Evolutionary conservation across 495 filamentous ascomycete species (phyloP).

Genomic region (Peziza echinospora): DNA sequence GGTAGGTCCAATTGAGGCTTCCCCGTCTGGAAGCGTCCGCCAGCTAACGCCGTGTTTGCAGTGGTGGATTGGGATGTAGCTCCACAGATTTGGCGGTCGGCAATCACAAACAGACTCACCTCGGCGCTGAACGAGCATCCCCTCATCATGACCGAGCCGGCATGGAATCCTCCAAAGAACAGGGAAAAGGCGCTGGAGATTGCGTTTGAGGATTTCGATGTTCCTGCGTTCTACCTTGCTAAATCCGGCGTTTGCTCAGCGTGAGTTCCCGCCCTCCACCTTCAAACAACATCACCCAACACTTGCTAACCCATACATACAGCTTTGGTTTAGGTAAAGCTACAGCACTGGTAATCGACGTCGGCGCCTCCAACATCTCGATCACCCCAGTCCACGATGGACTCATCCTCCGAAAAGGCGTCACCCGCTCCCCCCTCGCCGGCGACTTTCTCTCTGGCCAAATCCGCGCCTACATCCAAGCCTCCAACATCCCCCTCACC

Average conservation of each 20-base stretch:
- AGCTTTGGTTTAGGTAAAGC: slow-evolving; percentile 73
- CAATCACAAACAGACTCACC: slow-evolving; percentile 57
- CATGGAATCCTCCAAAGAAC: slow-evolving; percentile 72
- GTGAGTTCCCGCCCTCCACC: too few relatives aligned
- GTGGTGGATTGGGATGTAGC: slow-evolving; percentile 96
- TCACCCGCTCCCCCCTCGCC: slow-evolving; percentile 60
- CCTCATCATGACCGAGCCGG: slow-evolving; percentile 79
- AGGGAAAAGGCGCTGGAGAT: slow-evolving; percentile 84
- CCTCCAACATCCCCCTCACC: slow-evolving; percentile 48
- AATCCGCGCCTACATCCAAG: slow-evolving; percentile 53
- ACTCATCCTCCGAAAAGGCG: slow-evolving; percentile 73
- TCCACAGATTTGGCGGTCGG: slow-evolving; percentile 72
- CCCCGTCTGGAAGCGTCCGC: not conserved
- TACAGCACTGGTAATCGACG: slow-evolving; percentile 73
- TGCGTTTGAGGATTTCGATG: slow-evolving; percentile 86
- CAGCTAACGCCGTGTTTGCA: not conserved
- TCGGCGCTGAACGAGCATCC: slow-evolving; percentile 73
- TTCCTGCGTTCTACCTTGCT: slow-evolving; percentile 78
- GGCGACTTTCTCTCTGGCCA: slow-evolving; percentile 80
- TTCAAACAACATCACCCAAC: slow-evolving; percentile 31
- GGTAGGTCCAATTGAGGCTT: slow-evolving; percentile 2
- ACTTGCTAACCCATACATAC: slow-evolving; percentile 25
- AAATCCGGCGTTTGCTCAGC: slow-evolving; percentile 30
- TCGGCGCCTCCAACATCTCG: slow-evolving; percentile 76
- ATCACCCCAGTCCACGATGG: slow-evolving; percentile 87